Percentiles rank a stretch among this genome's conserved stretches.
Conservation (phyloP, 2,329 filamentous ascomycete genomes). For the Hirsutella minnesotensis region DNA sequence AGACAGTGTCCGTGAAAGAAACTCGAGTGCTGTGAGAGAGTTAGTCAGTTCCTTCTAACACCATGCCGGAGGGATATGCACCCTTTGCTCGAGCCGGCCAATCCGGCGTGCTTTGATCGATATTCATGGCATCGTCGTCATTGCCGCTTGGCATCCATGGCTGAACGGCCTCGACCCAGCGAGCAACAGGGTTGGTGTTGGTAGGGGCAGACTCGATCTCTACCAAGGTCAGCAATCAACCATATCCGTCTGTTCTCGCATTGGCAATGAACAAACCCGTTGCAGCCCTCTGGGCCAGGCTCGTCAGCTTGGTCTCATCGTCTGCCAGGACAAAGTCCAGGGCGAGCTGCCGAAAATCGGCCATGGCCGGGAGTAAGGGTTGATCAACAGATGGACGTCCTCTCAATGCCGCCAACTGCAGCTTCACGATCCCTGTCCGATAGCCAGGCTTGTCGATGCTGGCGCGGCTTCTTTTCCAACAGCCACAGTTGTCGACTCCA, state of each 20-base stretch:
- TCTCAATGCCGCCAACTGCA: too few species aligned
- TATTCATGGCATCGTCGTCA: conserved; percentile 21
- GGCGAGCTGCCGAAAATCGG: conserved; percentile 38
- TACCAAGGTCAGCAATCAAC: conserved; percentile 8
- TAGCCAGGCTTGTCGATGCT: too few species aligned
- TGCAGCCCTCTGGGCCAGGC: conserved; percentile 33
- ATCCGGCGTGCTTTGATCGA: conserved; percentile 31
- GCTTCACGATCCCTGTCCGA: too few species aligned
- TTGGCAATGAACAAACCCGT: conserved; percentile 16
- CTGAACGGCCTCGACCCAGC: conserved; percentile 44
- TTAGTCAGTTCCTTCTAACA: not conserved
- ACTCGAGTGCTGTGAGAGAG: conserved; percentile 34
- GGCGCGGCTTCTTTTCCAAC: too few species aligned
- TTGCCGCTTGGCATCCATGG: conserved; percentile 38
- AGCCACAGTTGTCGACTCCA: too few species aligned
- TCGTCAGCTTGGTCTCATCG: conserved; percentile 26
- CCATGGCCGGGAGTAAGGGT: conserved; percentile 23
- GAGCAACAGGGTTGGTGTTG: conserved; percentile 33
- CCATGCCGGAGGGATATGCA: conserved; percentile 14
- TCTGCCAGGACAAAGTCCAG: conserved; percentile 43
- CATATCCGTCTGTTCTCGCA: not conserved
- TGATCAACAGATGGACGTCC: too few species aligned
- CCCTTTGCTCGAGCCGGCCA: conserved; percentile 43
- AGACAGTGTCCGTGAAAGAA: conserved; percentile 40
- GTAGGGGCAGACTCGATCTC: conserved; percentile 32